Evolutionary conservation across 1,284 basidiomycete genomes (phyloP), one percentile per base, ranked within the genome.

Genomic region (Marasmius sp.): DNA sequence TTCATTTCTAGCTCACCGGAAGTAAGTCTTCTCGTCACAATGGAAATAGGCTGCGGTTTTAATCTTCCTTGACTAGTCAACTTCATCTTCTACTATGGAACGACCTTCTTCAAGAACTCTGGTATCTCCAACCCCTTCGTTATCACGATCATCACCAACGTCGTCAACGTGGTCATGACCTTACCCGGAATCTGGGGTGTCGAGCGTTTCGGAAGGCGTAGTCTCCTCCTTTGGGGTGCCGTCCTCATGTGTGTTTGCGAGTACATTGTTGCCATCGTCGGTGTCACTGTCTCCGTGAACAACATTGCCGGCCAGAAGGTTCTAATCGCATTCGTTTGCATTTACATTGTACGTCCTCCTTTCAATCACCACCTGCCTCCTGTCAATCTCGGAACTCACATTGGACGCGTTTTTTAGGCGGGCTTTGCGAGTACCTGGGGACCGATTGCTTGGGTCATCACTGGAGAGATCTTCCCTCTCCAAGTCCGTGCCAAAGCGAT

Each of bases 41-140:
- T 10, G 37, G 27, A 18, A 12, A 34, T 14, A 18, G 33, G 12
- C 41, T 12, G 3, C 12, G 14, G 22, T 48, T 22, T 49, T 14
- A 18, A 14, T 14, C 11, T 51, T 20, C 20, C 14, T 43, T 33
- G n/a, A 12, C 33, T 51, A 61, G 60, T 54, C 52, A 54, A 54
- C 34, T 54, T 54, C 34, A 88, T 90, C 79, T 88, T 88, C 81
- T 88, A 87, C 74, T 77, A 80, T 74, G 83, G 84, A 59, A 86
- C 85, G 22, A 78, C 78, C 33, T 86, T 82, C 77, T 81, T 81
- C 76, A 66, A 75, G 65, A 69, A 70, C 59, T 74, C 79, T 43
- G 80, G 80, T 49, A 81, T 85, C 69, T 58, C 60, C 59, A 76
- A 83, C 71, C 75, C 72, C 45, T 73, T 82, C 79, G 64, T 82